Conservation (phyloP, 2,329 filamentous ascomycete species). For the Escovopsis sp. region DNA sequence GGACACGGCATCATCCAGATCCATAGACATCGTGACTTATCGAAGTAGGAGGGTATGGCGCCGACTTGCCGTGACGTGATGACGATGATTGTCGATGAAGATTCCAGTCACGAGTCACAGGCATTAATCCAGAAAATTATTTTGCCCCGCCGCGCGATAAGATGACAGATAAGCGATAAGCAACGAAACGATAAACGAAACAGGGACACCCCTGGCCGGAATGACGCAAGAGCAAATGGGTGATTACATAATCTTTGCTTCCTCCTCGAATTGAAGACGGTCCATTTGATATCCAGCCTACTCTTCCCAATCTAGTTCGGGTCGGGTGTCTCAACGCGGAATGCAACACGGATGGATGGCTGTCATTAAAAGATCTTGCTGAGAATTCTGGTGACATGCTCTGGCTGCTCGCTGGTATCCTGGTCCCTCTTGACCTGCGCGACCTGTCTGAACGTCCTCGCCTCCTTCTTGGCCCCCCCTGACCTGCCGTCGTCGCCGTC, state of each 20-base stretch:
- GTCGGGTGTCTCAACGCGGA: too few relatives aligned
- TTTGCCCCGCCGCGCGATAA: conserved; percentile 26
- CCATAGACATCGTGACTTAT: conserved; percentile 24
- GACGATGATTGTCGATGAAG: conserved; percentile 6
- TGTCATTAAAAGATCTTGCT: conserved; percentile 45
- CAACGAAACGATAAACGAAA: too few relatives aligned
- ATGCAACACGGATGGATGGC: not conserved
- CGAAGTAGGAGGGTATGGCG: not conserved
- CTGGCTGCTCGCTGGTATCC: conserved; percentile 31
- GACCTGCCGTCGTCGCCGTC: not conserved
- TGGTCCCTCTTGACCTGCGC: conserved; percentile 37
- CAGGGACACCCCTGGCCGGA: not conserved
- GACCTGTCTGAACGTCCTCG: conserved; percentile 51
- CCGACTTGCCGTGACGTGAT: conserved; percentile 5
- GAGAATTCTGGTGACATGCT: conserved; percentile 43
- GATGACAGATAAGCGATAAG: conserved; percentile 7
- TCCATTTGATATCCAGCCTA: too few relatives aligned
- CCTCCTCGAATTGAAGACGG: not conserved
- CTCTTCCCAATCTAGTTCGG: too few relatives aligned
- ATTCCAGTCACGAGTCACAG: conserved; percentile 1
- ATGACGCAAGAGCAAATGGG: not conserved
- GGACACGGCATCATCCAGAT: conserved; percentile 27
- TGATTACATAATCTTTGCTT: too few relatives aligned
- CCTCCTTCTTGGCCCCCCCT: conserved; percentile 11
- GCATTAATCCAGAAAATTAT: conserved; percentile 16